Percentiles rank a stretch among this genome's conserved stretches.
These are phyloP conservation scores for Phalaenopsis equestris DNA, from an alignment of 106 monocot genomes.

Conservation along the genomic window DNA sequence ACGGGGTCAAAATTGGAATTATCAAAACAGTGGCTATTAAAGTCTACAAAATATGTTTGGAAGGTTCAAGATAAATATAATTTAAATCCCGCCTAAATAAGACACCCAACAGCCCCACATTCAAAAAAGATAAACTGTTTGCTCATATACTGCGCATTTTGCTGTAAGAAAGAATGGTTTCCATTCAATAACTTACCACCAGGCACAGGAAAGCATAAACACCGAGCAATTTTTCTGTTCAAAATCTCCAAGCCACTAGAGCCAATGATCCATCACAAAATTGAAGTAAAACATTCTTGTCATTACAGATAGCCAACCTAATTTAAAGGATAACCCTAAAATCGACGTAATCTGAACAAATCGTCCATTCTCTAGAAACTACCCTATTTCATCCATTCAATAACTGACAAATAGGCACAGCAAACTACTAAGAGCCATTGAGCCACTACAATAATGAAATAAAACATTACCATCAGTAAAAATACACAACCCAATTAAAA, in stretches of 20 bases:
- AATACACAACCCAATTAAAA: not conserved
- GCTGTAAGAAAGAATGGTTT: not conserved
- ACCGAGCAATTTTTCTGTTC: not conserved
- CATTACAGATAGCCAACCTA: not conserved
- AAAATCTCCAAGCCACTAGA: not conserved
- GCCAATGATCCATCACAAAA: not conserved
- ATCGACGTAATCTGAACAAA: no score
- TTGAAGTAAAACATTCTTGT: not conserved
- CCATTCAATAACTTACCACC: not conserved
- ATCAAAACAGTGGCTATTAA: no score
- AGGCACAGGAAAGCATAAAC: not conserved
- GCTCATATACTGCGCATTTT: not conserved
- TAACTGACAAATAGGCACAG: not conserved
- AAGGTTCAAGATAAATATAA: no score
- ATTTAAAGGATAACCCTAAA: no score
- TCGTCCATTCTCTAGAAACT: no score
- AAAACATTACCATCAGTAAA: not conserved
- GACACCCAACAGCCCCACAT: no score
- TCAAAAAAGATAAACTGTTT: not conserved
- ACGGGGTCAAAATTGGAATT: no score
- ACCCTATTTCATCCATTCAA: no score
- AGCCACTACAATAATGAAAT: not conserved
- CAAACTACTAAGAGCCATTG: not conserved
- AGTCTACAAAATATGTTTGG: no score
- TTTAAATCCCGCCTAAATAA: no score